A percentile compares a stretch with the other conserved stretches of the same genome.
phyloP scores from a whole-genome alignment of 768 basidiomycete genomes.

The Psilocybe cubensis region DNA sequence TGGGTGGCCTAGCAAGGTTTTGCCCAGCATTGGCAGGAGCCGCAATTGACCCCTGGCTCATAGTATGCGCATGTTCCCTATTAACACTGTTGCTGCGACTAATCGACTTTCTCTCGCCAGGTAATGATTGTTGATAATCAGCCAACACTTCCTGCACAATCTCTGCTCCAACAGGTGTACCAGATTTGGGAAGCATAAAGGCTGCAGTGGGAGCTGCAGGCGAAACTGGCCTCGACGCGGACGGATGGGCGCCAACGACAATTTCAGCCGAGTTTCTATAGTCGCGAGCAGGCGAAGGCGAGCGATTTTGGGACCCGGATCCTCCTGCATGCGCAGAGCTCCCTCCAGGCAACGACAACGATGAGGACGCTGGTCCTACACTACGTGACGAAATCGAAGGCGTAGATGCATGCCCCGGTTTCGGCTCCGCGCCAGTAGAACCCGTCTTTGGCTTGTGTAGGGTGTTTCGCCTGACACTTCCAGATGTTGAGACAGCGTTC shows the following conservation, averaged over 20 bases:
- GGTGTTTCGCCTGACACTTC: constrained; percentile 51
- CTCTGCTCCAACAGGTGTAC: constrained; percentile 48
- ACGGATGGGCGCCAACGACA: constrained; percentile 80
- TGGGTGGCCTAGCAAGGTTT: constrained; percentile 53
- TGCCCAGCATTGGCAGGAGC: constrained; percentile 32
- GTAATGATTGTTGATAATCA: constrained; percentile 84
- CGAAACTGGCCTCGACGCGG: constrained; percentile 69
- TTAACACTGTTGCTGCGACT: constrained; percentile 63
- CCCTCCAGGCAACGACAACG: constrained; percentile 39
- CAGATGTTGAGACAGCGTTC: constrained; percentile 46
- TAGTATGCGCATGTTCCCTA: constrained; percentile 23
- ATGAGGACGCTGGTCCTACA: constrained; percentile 25
- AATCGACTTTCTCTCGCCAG: constrained; percentile 75
- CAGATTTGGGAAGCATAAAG: constrained; percentile 70
- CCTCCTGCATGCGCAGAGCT: constrained; percentile 17
- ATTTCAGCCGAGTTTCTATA: constrained; percentile 77
- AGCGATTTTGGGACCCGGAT: constrained; percentile 27
- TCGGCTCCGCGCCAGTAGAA: constrained; percentile 23
- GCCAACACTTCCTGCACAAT: constrained; percentile 74
- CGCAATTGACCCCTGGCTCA: constrained; percentile 20
- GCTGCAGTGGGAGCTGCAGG: constrained; percentile 76
- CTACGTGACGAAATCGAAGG: constrained; percentile 23
- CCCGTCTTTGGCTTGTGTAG: constrained; percentile 30
- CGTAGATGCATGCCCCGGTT: constrained; percentile 27
- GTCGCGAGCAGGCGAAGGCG: constrained; percentile 50